Conservation (phyloP, 768 basidiomycete species). For the Asterophora lycoperdoides region DNA sequence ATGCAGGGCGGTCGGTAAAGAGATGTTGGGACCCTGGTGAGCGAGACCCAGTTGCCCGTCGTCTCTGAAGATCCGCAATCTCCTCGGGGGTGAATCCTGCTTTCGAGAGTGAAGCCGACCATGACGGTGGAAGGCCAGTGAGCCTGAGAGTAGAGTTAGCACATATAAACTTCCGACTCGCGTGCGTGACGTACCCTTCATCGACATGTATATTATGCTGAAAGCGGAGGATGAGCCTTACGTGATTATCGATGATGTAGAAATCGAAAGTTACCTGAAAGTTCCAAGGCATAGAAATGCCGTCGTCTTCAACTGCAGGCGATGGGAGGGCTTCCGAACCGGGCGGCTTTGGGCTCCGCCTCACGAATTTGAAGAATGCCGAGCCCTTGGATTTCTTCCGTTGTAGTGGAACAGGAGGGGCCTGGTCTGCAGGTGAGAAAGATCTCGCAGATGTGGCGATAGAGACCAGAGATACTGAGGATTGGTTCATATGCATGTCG, state of each 20-base stretch:
- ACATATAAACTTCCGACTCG: background rate
- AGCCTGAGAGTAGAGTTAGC: conserved; percentile 34
- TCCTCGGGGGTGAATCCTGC: conserved; percentile 69
- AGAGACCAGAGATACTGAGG: conserved; percentile 35
- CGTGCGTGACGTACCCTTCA: conserved; percentile 48
- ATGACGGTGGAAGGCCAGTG: conserved; percentile 68
- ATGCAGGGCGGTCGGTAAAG: conserved; percentile 33
- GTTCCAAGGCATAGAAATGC: conserved; percentile 69
- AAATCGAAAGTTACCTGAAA: conserved; percentile 51
- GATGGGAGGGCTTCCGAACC: conserved; percentile 15
- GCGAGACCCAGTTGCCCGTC: conserved; percentile 31
- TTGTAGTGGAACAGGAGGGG: conserved; percentile 10
- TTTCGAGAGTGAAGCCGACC: conserved; percentile 56
- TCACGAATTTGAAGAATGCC: conserved; percentile 41
- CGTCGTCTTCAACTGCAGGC: conserved; percentile 45
- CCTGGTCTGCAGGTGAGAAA: conserved; percentile 16
- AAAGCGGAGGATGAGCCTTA: background rate
- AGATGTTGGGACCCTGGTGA: conserved; percentile 33
- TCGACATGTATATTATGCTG: conserved; percentile 80
- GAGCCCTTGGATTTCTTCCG: conserved; percentile 33
- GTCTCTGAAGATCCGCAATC: conserved; percentile 53
- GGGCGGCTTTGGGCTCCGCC: conserved; percentile 27
- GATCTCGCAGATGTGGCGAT: conserved; percentile 28
- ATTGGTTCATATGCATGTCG: conserved; percentile 25
- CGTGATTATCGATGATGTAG: conserved; percentile 1